Percentiles rank a stretch among this genome's conserved stretches.
Evolutionary conservation across 352 stramenopile species (phyloP).

Genomic region (Peronospora farinosa): DNA sequence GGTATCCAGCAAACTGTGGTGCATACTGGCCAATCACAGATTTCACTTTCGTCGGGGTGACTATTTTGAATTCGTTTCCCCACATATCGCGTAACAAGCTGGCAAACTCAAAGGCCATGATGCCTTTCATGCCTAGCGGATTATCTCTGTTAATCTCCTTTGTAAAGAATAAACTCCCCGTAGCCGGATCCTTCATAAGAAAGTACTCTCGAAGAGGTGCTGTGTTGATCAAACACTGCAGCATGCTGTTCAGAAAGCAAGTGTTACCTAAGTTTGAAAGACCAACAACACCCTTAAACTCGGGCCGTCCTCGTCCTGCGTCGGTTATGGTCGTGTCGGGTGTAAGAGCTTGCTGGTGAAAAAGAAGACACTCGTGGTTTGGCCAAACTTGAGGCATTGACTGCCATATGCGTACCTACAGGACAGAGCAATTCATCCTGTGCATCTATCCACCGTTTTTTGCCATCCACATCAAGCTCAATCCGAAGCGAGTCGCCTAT

Average conservation of each 20-base stretch:
- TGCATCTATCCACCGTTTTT: constrained; percentile 44
- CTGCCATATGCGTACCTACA: constrained; percentile 49
- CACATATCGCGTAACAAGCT: constrained; percentile 92
- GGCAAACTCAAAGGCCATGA: constrained; percentile 94
- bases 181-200: constrained; percentile 60
- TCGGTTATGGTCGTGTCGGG: constrained; percentile 39
- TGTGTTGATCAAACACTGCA: constrained; percentile 93
- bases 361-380: constrained; percentile 13
- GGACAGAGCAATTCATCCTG: constrained; percentile 62
- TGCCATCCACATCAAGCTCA: constrained; percentile 40
- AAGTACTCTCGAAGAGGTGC: constrained; percentile 91
- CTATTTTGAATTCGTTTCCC: constrained; percentile 82
- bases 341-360: constrained; percentile 23
- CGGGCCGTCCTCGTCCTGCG: constrained; percentile 43
- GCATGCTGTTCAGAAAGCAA: constrained; percentile 85
- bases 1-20: constrained; percentile 84
- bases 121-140: constrained; percentile 89
- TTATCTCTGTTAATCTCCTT: constrained; percentile 94
- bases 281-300: constrained; percentile 61
- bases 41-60: constrained; percentile 75
- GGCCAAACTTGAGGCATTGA: constrained; percentile 29
- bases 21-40: constrained; percentile 80
- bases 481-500: constrained; percentile 29
- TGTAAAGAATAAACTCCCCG: constrained; percentile 31
- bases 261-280: constrained; percentile 75